Evolutionary conservation across 2,329 filamentous ascomycete genomes (phyloP).

Genomic region (Colletotrichum chlorophyti): DNA sequence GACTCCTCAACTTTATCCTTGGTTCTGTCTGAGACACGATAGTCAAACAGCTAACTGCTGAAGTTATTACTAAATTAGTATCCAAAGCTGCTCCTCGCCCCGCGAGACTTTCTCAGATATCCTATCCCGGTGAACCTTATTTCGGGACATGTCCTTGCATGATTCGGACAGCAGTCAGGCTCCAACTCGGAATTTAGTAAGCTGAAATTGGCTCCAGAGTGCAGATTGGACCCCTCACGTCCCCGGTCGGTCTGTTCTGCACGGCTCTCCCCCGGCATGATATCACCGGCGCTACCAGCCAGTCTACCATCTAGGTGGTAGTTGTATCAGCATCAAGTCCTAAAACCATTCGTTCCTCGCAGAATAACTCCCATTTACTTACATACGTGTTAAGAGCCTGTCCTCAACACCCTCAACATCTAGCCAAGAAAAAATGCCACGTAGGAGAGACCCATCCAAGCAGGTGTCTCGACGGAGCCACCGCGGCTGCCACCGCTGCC

Average conservation of each 20-base stretch:
- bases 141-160: background rate
- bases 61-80: background rate
- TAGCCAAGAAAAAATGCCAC: constrained; percentile 7
- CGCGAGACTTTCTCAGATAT: background rate
- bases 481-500: constrained; percentile 34
- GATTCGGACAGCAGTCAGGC: background rate
- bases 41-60: background rate
- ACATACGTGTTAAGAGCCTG: background rate
- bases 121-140: constrained; percentile 8
- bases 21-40: constrained; percentile 5
- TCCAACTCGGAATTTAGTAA: constrained; percentile 6
- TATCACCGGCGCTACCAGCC: background rate
- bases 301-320: constrained; percentile 7
- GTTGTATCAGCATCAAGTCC: background rate
- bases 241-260: background rate
- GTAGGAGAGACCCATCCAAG: constrained; percentile 21
- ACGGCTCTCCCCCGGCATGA: background rate
- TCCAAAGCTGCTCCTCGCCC: background rate
- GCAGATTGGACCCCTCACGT: background rate
- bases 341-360: background rate
- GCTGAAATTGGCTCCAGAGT: constrained; percentile 8
- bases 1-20: background rate
- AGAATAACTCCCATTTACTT: background rate
- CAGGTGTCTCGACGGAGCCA: constrained; percentile 30
- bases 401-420: background rate